phyloP scores from a whole-genome alignment of 2,329 filamentous ascomycete species.

The Colletotrichum filicis region DNA sequence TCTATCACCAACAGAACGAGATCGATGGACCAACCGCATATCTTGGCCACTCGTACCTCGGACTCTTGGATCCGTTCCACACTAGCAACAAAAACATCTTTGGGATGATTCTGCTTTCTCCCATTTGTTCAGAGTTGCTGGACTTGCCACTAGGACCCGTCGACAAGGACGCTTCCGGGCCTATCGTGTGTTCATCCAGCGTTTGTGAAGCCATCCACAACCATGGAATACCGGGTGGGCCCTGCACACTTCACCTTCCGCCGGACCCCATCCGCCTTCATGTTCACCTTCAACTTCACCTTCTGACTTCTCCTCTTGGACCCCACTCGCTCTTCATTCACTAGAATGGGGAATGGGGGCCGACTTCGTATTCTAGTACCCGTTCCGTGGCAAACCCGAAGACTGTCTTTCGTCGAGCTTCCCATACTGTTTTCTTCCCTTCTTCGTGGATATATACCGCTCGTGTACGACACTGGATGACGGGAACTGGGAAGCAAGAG shows the following conservation, averaged over 20 bases:
- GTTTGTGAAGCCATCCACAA: conserved; percentile 23
- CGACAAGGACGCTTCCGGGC: not conserved
- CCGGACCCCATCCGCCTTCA: not conserved
- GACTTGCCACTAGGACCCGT: not conserved
- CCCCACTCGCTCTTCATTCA: not conserved
- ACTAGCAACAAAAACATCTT: not conserved
- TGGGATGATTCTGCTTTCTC: not conserved
- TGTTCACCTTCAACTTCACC: not conserved
- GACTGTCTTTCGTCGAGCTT: not conserved
- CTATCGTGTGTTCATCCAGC: not conserved
- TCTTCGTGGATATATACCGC: conserved; percentile 20
- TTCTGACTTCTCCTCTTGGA: not conserved
- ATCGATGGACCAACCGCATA: not conserved
- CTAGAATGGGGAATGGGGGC: not conserved
- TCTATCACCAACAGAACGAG: not conserved
- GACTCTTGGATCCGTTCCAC: not conserved
- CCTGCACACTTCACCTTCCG: not conserved
- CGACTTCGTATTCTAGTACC: not conserved
- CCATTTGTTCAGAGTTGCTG: not conserved
- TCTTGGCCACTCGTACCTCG: not conserved
- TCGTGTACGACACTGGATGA: conserved; percentile 2
- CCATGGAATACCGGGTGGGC: not conserved
- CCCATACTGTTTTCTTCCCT: not conserved
- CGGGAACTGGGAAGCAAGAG: not conserved
- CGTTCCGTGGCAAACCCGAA: conserved; percentile 4